phyloP scores from a whole-genome alignment of 129 eudicot genomes.

The Chrysanthemum makinoi region DNA sequence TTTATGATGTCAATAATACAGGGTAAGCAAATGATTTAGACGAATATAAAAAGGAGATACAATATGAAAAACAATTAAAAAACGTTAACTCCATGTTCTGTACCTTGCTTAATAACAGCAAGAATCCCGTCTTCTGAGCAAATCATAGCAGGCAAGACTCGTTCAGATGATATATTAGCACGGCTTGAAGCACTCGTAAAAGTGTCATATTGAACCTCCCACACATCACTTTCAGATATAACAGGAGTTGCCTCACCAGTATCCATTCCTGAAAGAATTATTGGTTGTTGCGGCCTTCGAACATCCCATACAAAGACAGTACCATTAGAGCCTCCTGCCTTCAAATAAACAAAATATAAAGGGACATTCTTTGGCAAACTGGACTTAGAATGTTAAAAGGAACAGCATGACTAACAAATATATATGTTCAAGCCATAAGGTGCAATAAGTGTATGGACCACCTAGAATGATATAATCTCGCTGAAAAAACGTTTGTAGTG shows the following conservation, averaged over 20 bases:
- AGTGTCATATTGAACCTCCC: conserved; percentile 95
- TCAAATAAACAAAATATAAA: conserved; percentile 6
- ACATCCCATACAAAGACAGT: conserved; percentile 92
- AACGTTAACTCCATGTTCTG: neutral
- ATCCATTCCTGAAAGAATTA: conserved; percentile 71
- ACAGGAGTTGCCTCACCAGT: conserved; percentile 27
- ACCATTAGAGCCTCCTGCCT: conserved; percentile 98
- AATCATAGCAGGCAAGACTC: conserved; percentile 83
- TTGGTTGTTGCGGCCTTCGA: conserved; percentile 75
- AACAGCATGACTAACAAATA: neutral
- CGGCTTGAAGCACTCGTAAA: conserved; percentile 57
- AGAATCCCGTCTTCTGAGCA: conserved; percentile 98
- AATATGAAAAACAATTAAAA: neutral
- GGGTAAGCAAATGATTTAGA: too few species aligned
- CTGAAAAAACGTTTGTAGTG: too few species aligned
- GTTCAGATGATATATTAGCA: conserved; percentile 51
- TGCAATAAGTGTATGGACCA: neutral
- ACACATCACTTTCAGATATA: conserved; percentile 78
- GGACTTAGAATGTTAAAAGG: neutral
- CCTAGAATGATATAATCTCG: too few species aligned
- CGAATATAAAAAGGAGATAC: neutral
- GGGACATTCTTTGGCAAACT: neutral
- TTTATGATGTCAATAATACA: too few species aligned
- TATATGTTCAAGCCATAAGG: neutral
- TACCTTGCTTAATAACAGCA: conserved; percentile 85